Evolutionary conservation across 2,329 filamentous ascomycete genomes (phyloP).

Genomic region (Colletotrichum musae): DNA sequence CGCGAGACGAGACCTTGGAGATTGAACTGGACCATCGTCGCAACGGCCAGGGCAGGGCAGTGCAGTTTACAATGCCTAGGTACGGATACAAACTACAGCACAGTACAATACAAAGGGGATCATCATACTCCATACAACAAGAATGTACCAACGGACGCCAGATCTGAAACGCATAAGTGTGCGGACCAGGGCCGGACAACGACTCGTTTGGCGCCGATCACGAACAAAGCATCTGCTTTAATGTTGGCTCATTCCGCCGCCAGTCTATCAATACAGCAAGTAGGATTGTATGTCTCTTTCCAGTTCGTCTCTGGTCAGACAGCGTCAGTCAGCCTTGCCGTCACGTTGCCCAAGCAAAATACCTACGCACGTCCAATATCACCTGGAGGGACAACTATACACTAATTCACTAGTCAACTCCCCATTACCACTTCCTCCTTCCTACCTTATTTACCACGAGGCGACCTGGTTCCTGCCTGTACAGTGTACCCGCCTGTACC

Average conservation of each 20-base stretch:
- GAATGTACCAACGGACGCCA: not conserved
- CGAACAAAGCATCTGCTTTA: slow-evolving; percentile 2
- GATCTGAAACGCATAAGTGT: slow-evolving; percentile 33
- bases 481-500: not conserved
- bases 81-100: slow-evolving; percentile 2
- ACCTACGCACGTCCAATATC: not conserved
- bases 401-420: not conserved
- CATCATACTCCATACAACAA: not conserved
- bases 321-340: not conserved
- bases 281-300: not conserved
- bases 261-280: not conserved
- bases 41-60: no score
- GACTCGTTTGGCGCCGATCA: slow-evolving; percentile 25
- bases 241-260: slow-evolving; percentile 15
- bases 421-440: not conserved
- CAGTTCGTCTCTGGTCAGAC: not conserved
- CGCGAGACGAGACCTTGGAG: not conserved
- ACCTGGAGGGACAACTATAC: slow-evolving; percentile 20
- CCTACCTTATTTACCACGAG: not conserved
- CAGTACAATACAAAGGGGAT: slow-evolving; percentile 3
- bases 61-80: not conserved
- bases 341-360: not conserved
- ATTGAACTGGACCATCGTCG: not conserved
- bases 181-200: slow-evolving; percentile 20
- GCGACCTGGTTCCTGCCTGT: not conserved